phyloP scores from a whole-genome alignment of 2,329 filamentous ascomycete species.

The Xylariaceae sp. region DNA sequence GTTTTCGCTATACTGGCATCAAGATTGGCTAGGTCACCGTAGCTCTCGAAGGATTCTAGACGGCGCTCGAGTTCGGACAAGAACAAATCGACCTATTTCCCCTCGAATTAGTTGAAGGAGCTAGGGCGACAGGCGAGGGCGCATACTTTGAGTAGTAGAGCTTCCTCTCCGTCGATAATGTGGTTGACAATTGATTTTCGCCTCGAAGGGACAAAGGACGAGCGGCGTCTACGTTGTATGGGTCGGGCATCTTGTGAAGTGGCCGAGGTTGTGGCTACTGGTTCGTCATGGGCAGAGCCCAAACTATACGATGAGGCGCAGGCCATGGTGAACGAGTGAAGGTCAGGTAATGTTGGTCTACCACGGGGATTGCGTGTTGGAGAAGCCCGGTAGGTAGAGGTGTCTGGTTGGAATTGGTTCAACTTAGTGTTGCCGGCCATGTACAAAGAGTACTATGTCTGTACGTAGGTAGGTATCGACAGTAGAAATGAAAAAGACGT shows the following conservation, averaged over 20 bases:
- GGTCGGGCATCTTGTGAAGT: constrained; percentile 33
- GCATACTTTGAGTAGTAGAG: constrained; percentile 53
- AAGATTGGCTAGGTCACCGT: constrained; percentile 70
- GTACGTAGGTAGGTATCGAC: background rate
- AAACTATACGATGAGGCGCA: constrained; percentile 29
- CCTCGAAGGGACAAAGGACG: constrained; percentile 51
- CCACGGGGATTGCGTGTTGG: constrained; percentile 1
- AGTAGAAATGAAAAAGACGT: too few species aligned
- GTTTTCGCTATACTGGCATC: constrained; percentile 82
- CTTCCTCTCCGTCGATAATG: constrained; percentile 61
- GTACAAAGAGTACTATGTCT: background rate
- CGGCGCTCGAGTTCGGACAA: constrained; percentile 81
- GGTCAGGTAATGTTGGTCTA: constrained; percentile 4
- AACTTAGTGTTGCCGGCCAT: background rate
- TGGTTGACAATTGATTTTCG: constrained; percentile 57
- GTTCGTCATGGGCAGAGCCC: constrained; percentile 32
- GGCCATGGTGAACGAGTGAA: constrained; percentile 25
- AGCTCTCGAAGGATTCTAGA: constrained; percentile 83
- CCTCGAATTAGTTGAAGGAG: constrained; percentile 6
- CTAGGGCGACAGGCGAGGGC: background rate
- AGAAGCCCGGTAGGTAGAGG: background rate
- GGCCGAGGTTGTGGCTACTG: constrained; percentile 39
- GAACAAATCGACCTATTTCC: constrained; percentile 68
- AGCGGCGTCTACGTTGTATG: constrained; percentile 49
- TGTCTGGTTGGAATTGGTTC: background rate